These are phyloP conservation scores for Phlebiopsis flavidoalba DNA, from an alignment of 768 basidiomycete species.

Conservation along the genomic window DNA sequence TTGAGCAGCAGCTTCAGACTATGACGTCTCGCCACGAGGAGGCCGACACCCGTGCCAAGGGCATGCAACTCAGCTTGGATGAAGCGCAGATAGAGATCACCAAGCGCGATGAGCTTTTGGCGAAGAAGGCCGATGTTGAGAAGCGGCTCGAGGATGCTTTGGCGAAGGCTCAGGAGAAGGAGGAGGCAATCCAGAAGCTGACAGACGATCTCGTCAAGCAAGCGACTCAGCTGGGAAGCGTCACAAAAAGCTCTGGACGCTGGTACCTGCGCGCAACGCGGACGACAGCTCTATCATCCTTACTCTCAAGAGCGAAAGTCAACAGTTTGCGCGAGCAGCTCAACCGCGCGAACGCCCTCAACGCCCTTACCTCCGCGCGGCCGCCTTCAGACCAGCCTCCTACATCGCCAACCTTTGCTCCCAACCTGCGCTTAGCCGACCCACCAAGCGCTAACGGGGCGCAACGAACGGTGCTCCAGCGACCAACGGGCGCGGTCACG, in stretches of 20 bases:
- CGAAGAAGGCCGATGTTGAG: conserved; percentile 75
- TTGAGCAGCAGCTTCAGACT: conserved; percentile 82
- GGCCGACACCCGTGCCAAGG: conserved; percentile 65
- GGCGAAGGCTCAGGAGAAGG: conserved; percentile 73
- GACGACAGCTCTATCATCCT: conserved; percentile 87
- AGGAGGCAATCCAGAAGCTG: conserved; percentile 75
- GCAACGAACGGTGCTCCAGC: conserved; percentile 35
- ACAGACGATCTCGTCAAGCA: conserved; percentile 73
- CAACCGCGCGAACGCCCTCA: conserved; percentile 91
- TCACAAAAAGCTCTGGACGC: conserved; percentile 68
- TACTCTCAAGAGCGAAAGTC: conserved; percentile 89
- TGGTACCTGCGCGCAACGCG: conserved; percentile 56
- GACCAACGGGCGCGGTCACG: conserved; percentile 46
- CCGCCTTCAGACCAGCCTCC: conserved; percentile 51
- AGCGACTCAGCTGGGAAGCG: conserved; percentile 67
- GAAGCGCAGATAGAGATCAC: conserved; percentile 65
- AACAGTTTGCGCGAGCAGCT: conserved; percentile 91
- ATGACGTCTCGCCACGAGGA: conserved; percentile 91
- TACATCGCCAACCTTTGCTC: conserved; percentile 82
- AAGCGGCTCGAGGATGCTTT: conserved; percentile 73
- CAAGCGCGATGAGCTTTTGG: conserved; percentile 69
- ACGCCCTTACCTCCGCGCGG: conserved; percentile 71
- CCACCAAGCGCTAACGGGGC: conserved; percentile 30
- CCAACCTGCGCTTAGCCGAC: conserved; percentile 59
- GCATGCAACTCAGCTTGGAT: conserved; percentile 65